Evolutionary conservation across 2,329 filamentous ascomycete species (phyloP).

Genomic region (Emydomyces testavorans): DNA sequence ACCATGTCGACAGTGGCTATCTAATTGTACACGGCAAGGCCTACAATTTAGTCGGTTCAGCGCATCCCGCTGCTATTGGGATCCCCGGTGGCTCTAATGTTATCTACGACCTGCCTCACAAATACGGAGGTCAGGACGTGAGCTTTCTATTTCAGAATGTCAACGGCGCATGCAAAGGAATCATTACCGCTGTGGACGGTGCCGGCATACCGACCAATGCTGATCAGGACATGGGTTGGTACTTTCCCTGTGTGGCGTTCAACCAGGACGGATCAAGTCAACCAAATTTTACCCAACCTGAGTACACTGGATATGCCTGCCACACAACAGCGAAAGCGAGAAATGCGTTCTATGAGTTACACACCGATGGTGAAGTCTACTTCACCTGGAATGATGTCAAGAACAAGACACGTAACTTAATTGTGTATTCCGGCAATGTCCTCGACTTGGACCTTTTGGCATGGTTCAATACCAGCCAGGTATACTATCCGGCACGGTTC

Average conservation of each 20-base stretch:
- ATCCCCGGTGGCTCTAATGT: constrained; percentile 67
- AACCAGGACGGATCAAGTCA: constrained; percentile 82
- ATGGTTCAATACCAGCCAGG: constrained; percentile 80
- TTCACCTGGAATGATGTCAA: constrained; percentile 92
- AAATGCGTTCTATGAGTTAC: constrained; percentile 62
- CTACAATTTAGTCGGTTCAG: constrained; percentile 66
- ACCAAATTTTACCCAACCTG: constrained; percentile 60
- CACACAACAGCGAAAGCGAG: constrained; percentile 64
- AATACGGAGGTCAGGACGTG: constrained; percentile 78
- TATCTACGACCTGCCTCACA: constrained; percentile 70
- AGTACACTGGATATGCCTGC: constrained; percentile 78
- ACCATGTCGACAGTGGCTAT: constrained; percentile 68
- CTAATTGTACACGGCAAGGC: constrained; percentile 95
- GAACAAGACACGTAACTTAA: constrained; percentile 77
- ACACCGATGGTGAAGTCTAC: constrained; percentile 71
- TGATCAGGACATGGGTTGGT: constrained; percentile 75
- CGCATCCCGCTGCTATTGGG: constrained; percentile 68
- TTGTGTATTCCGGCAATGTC: constrained; percentile 90
- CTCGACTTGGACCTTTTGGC: constrained; percentile 76
- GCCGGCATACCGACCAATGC: constrained; percentile 71
- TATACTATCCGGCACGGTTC: constrained; percentile 64
- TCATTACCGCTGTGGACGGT: constrained; percentile 60
- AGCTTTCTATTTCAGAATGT: constrained; percentile 98
- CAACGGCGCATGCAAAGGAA: constrained; percentile 86
- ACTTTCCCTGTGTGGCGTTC: constrained; percentile 84